Percentiles rank a stretch among this genome's conserved stretches.
These are phyloP conservation scores for Cryptococcus sp. DNA, from an alignment of 1,284 basidiomycete genomes.

Conservation along the genomic window DNA sequence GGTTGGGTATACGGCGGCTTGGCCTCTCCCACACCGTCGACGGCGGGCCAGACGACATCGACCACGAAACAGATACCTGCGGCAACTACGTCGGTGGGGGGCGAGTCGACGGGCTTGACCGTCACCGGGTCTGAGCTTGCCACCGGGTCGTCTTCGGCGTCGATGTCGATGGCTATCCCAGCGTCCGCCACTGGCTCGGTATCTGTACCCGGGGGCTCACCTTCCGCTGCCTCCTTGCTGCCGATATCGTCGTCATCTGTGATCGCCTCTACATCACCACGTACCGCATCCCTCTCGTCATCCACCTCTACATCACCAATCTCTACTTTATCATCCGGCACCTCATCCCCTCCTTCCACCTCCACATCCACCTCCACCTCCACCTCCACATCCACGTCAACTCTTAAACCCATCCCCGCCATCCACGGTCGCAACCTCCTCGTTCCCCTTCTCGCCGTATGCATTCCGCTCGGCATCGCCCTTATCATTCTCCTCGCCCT, in stretches of 20 bases:
- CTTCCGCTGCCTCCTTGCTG: background rate
- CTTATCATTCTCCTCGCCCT: conserved; percentile 10
- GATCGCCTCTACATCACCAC: background rate
- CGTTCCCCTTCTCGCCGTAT: conserved; percentile 7
- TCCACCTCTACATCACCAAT: background rate
- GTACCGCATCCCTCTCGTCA: conserved; percentile 1
- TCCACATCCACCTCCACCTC: background rate
- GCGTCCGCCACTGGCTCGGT: background rate
- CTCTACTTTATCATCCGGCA: background rate
- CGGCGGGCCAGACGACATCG: background rate
- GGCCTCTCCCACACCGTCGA: conserved; percentile 6
- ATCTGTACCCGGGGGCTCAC: no score
- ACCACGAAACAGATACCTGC: background rate
- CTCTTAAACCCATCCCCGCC: background rate
- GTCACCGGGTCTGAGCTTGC: no score
- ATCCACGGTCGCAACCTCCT: conserved; percentile 4
- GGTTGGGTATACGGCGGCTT: conserved; percentile 28
- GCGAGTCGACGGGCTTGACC: no score
- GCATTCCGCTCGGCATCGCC: conserved; percentile 8
- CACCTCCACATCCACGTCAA: background rate
- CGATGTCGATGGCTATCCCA: background rate
- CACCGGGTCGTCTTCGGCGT: background rate
- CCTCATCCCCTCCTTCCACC: background rate
- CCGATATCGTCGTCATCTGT: background rate
- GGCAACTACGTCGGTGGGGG: background rate